A percentile compares a stretch with the other conserved stretches of the same genome.
phyloP scores from a whole-genome alignment of 1,284 basidiomycete species.

The Porodaedalea pini region DNA sequence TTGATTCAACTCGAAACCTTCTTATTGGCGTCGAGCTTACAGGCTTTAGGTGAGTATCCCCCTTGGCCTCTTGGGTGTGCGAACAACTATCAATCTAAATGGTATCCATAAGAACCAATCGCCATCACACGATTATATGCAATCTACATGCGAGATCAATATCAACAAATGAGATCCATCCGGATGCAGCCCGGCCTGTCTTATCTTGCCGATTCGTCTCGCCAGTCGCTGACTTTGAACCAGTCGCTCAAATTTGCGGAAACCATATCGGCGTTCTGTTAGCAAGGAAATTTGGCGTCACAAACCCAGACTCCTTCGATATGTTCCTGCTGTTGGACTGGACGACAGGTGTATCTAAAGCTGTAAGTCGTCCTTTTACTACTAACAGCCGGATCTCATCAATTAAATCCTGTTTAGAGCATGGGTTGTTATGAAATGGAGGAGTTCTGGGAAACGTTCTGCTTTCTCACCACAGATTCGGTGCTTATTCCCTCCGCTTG shows the following conservation, averaged over 20 bases:
- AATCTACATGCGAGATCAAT: constrained; percentile 2
- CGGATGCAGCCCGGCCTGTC: neutral
- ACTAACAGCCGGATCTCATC: too few relatives aligned
- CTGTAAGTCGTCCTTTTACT: constrained; percentile 5
- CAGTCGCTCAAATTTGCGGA: constrained; percentile 10
- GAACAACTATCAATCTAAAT: neutral
- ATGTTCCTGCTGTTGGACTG: constrained; percentile 14
- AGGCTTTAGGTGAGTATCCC: constrained; percentile 2
- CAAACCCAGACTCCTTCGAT: neutral
- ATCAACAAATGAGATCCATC: constrained; percentile 7
- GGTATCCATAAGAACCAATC: neutral
- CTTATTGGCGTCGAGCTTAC: constrained; percentile 4
- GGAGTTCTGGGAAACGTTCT: constrained; percentile 17
- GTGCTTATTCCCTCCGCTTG: constrained; percentile 13
- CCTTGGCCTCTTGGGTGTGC: too few relatives aligned
- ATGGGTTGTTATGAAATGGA: neutral
- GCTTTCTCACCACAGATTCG: constrained; percentile 15
- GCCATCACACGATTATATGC: neutral
- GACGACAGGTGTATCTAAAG: constrained; percentile 7
- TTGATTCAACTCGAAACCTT: constrained; percentile 6
- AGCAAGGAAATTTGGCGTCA: neutral
- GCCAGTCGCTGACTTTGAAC: neutral
- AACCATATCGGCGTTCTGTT: constrained; percentile 15
- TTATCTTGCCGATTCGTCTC: neutral
- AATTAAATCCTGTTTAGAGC: neutral